Evolutionary conservation across 352 stramenopile species (phyloP).

Genomic region (Globisporangium takayamanum): DNA sequence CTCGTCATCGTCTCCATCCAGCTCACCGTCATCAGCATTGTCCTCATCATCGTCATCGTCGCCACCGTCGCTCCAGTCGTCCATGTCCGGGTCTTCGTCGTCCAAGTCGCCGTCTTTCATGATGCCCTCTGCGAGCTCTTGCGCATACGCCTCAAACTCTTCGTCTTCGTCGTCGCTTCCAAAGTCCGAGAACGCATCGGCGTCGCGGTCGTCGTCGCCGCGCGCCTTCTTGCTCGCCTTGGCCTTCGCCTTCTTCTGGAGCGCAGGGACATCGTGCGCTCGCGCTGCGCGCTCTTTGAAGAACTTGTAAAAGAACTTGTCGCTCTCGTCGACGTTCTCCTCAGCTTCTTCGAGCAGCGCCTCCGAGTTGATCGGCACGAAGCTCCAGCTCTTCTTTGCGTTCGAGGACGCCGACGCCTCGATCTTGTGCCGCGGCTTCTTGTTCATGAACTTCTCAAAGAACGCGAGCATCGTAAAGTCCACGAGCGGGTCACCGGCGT

Average conservation of each 20-base stretch:
- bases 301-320: slow-evolving; percentile 94
- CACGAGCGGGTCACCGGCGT: slow-evolving; percentile 93
- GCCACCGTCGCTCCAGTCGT: slow-evolving; percentile 52
- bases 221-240: slow-evolving; percentile 31
- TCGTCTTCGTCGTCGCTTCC: slow-evolving; percentile 71
- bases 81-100: slow-evolving; percentile 72
- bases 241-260: slow-evolving; percentile 16
- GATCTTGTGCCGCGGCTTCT: slow-evolving; percentile 88
- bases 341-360: slow-evolving; percentile 58
- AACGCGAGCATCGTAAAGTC: slow-evolving; percentile 97
- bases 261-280: slow-evolving; percentile 21
- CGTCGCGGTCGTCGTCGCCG: slow-evolving; percentile 33
- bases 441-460: slow-evolving; percentile 98
- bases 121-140: slow-evolving; percentile 85
- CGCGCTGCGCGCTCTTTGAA: slow-evolving; percentile 80
- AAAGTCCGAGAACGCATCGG: slow-evolving; percentile 49
- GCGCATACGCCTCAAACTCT: slow-evolving; percentile 84
- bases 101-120: slow-evolving; percentile 80
- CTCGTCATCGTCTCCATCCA: slow-evolving; percentile 9
- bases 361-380: slow-evolving; percentile 61
- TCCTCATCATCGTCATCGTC: slow-evolving; percentile 38
- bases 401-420: slow-evolving; percentile 1
- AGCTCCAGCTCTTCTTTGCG: slow-evolving; percentile 56
- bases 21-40: slow-evolving; percentile 28
- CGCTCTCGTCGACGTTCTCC: slow-evolving; percentile 63